Conservation (phyloP, 441 rosid species). For the Capsella rubella region DNA sequence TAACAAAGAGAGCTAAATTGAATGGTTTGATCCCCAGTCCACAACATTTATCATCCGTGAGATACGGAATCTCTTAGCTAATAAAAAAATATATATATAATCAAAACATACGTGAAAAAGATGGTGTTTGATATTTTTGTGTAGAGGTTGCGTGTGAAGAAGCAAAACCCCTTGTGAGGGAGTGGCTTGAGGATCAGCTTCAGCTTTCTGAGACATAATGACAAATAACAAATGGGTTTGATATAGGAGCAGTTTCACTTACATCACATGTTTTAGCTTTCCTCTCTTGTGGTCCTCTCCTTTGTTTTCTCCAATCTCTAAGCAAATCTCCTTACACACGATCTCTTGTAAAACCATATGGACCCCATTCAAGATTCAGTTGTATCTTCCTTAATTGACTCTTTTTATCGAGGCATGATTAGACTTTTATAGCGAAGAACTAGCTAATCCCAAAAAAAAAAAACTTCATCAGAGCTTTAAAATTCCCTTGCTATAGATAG, state of each 20-base stretch:
- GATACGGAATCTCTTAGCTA: background rate
- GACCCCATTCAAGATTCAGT: conserved; percentile 52
- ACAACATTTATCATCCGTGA: background rate
- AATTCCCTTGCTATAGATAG: conserved; percentile 41
- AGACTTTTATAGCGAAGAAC: conserved; percentile 40
- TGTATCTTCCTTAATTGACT: conserved; percentile 46
- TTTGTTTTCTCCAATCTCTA: conserved; percentile 39
- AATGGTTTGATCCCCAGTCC: background rate
- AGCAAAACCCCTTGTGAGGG: conserved; percentile 47
- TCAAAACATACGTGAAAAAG: conserved; percentile 11
- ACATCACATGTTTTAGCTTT: conserved; percentile 47
- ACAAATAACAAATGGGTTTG: conserved; percentile 46
- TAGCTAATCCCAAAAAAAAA: background rate
- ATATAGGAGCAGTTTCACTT: conserved; percentile 37
- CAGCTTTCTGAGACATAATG: conserved; percentile 48
- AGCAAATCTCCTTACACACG: conserved; percentile 38
- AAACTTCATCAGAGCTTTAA: conserved; percentile 36
- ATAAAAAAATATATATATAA: background rate
- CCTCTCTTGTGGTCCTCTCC: conserved; percentile 40
- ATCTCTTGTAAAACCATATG: conserved; percentile 30
- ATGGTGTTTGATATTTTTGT: conserved; percentile 42
- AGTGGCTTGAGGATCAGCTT: conserved; percentile 48
- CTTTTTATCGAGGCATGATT: conserved; percentile 36
- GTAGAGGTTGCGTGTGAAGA: conserved; percentile 47
- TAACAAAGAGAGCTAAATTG: background rate